phyloP scores from a whole-genome alignment of 805 yeast genomes.

The Candida oleophila region DNA sequence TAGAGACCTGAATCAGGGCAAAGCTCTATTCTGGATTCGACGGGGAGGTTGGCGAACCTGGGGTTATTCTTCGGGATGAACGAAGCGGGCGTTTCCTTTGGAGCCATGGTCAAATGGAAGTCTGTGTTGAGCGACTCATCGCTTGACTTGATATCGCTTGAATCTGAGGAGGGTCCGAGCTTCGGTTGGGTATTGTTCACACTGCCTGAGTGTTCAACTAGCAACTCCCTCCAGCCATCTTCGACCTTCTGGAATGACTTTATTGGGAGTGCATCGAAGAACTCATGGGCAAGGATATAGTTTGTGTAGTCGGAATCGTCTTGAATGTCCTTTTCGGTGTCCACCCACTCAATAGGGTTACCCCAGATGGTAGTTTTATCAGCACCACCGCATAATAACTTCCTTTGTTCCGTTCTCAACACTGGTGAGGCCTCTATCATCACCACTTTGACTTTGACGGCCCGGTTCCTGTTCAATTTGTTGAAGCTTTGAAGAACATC shows the following conservation, averaged over 20 bases:
- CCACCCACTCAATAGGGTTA: slow-evolving; percentile 55
- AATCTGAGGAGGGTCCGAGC: slow-evolving; percentile 7
- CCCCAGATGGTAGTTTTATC: slow-evolving; percentile 47
- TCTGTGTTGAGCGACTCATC: slow-evolving; percentile 22
- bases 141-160: not conserved
- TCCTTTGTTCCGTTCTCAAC: slow-evolving; percentile 56
- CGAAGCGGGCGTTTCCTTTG: slow-evolving; percentile 62
- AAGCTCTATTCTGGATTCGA: slow-evolving; percentile 63
- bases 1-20: slow-evolving; percentile 72
- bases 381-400: slow-evolving; percentile 41
- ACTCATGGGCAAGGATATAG: slow-evolving; percentile 79
- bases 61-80: slow-evolving; percentile 49
- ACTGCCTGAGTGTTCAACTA: slow-evolving; percentile 56
- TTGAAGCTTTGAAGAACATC: slow-evolving; percentile 56
- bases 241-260: slow-evolving; percentile 61
- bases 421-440: slow-evolving; percentile 74
- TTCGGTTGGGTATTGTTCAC: slow-evolving; percentile 31
- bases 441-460: slow-evolving; percentile 41
- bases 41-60: slow-evolving; percentile 54
- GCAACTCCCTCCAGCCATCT: slow-evolving; percentile 73
- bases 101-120: slow-evolving; percentile 58
- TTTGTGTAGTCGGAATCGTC: slow-evolving; percentile 39
- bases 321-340: slow-evolving; percentile 51
- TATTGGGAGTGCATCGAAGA: slow-evolving; percentile 83
- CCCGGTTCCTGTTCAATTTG: slow-evolving; percentile 27